Evolutionary conservation across 2,329 filamentous ascomycete species (phyloP), one percentile per base, ranked within the genome.

Genomic region (Chaetothyriales sp.): DNA sequence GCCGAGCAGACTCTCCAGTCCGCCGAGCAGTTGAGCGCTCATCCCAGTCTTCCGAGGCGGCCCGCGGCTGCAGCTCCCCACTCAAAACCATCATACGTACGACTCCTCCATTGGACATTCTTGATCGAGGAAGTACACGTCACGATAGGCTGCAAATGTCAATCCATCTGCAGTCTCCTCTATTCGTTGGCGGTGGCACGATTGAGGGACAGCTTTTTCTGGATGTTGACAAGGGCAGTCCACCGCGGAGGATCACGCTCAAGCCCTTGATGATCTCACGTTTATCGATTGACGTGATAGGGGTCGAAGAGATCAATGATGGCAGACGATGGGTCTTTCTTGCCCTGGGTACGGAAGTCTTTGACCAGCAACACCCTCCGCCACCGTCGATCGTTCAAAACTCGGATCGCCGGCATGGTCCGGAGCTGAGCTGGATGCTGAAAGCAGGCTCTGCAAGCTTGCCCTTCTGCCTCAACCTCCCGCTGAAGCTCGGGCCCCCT

Each of bases 111-210:
- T 65, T 66, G 39, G 73, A 76, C 46, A 65, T 77, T 22, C 57
- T 77, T 18, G 72, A 76, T 22, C 70, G 68, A 54, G 72, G 73
- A 18, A 67, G 64, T 10, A 66, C 70, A 56, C 68, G 67, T 45
- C 73, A 77, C 62, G 69, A 72, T 28, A 67, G 73, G 42, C 63
- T 77, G 2, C 65, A 68, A 39, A 63, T 75, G 6, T 72, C 71
- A 15, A 58, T 76, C n/a, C 71, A 72, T 47, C 63, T 74, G 20
- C 70, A 69, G 26, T 71, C 73, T 18, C 68, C 73, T 3, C 60
- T 77, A 7, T 77, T 75, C 52, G 72, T 77, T n/a, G 75, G 75
- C 18, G 74, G 74, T 25, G 72, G 74, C 7, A 75, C 70, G 9
- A 66, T 76, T 12, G 74, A 77, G 63, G 75, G 75, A 18, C 66